A percentile compares a stretch with the other conserved stretches of the same genome.
Conservation (phyloP, 768 basidiomycete genomes). For the Cystobasidium ongulense region DNA sequence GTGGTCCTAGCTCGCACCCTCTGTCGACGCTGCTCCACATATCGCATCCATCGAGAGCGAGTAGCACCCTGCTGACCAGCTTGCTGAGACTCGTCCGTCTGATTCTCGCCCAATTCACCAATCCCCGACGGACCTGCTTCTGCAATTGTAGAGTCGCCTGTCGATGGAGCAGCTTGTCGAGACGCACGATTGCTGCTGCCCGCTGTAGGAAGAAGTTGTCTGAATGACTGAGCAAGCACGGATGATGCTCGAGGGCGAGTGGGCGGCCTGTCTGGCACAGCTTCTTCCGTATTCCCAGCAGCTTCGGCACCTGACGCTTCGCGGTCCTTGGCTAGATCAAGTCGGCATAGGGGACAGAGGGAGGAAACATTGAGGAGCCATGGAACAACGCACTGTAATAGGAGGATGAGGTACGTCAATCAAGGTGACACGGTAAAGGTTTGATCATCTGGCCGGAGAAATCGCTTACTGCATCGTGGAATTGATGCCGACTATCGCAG, state of each 20-base stretch:
- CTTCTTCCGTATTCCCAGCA: not conserved
- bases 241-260: not conserved
- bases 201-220: not conserved
- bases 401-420: not conserved
- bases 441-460: not conserved
- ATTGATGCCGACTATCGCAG: conserved; percentile 81
- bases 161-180: not conserved
- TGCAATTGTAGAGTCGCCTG: not conserved
- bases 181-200: not conserved
- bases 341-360: conserved; percentile 80
- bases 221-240: not conserved
- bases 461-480: conserved; percentile 57
- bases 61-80: not conserved
- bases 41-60: conserved; percentile 5
- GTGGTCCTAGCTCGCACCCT: not conserved
- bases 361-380: conserved; percentile 85
- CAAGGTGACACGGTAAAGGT: not conserved
- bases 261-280: not conserved
- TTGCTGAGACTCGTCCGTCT: not conserved
- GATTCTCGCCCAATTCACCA: not conserved
- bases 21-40: conserved; percentile 17
- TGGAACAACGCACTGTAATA: conserved; percentile 29
- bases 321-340: conserved; percentile 36
- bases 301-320: not conserved
- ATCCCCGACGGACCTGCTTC: not conserved